phyloP scores from a whole-genome alignment of 805 yeast species.

The Saturnispora dispora region DNA sequence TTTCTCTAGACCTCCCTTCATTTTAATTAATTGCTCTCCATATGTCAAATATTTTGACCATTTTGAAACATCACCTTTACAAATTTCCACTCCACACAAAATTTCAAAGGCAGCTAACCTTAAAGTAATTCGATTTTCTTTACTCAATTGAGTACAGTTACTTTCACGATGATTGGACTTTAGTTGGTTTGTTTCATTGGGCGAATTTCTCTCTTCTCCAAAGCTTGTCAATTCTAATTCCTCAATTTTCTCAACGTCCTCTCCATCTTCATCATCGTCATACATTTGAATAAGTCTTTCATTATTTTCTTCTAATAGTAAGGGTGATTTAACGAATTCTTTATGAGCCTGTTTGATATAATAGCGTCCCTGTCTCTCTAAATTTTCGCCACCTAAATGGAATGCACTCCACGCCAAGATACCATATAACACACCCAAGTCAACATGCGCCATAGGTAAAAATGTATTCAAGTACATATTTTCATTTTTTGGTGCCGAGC shows the following conservation, averaged over 20 bases:
- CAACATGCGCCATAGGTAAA: constrained; percentile 46
- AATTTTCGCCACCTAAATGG: constrained; percentile 35
- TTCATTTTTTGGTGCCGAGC: constrained; percentile 41
- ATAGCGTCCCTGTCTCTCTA: constrained; percentile 40
- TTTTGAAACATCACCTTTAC: constrained; percentile 69
- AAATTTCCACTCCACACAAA: constrained; percentile 71
- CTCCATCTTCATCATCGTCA: constrained; percentile 2
- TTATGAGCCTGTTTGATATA: constrained; percentile 40
- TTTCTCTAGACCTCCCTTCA: constrained; percentile 51
- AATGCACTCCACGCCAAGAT: constrained; percentile 50
- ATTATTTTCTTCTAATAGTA: constrained; percentile 15
- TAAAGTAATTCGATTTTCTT: constrained; percentile 29
- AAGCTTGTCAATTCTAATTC: neutral
- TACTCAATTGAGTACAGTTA: constrained; percentile 15
- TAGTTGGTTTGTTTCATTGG: constrained; percentile 16
- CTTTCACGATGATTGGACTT: constrained; percentile 21
- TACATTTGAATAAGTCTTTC: neutral
- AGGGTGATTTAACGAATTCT: constrained; percentile 30
- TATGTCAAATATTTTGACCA: constrained; percentile 62
- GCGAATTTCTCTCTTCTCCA: neutral
- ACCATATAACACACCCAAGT: constrained; percentile 42
- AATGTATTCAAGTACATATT: constrained; percentile 45
- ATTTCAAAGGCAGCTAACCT: constrained; percentile 60
- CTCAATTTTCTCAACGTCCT: constrained; percentile 17
- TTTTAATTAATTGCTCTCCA: constrained; percentile 54